These are phyloP conservation scores for Aspergillus sp. DNA, from an alignment of 2,329 filamentous ascomycete genomes.

Conservation along the genomic window DNA sequence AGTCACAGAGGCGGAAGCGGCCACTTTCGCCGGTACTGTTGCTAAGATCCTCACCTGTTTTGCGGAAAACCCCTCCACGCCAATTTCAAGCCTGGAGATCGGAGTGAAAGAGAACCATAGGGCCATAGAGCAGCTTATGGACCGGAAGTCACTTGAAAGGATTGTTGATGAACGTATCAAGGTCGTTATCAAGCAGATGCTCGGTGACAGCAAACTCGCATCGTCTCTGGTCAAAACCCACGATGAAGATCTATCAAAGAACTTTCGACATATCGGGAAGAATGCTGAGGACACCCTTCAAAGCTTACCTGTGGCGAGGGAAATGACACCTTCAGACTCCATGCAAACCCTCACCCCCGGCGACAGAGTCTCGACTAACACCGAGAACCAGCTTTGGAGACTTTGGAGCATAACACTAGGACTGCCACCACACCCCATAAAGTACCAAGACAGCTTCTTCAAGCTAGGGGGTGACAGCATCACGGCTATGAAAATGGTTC, in stretches of 20 bases:
- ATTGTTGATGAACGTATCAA: slow-evolving; percentile 37
- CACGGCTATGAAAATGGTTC: slow-evolving; percentile 43
- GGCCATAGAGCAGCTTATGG: slow-evolving; percentile 14
- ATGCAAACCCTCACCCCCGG: slow-evolving; percentile 33
- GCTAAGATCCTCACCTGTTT: slow-evolving; percentile 34
- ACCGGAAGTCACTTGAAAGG: slow-evolving; percentile 28
- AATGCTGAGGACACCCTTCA: slow-evolving; percentile 13
- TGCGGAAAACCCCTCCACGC: slow-evolving; percentile 27
- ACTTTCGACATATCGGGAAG: neutral
- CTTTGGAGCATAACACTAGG: slow-evolving; percentile 41
- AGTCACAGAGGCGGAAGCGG: slow-evolving; percentile 36
- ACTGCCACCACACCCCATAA: slow-evolving; percentile 32
- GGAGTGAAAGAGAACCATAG: neutral
- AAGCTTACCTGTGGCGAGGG: neutral
- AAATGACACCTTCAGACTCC: slow-evolving; percentile 20
- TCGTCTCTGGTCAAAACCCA: slow-evolving; percentile 12
- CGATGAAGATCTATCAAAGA: neutral
- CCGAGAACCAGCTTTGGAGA: slow-evolving; percentile 38
- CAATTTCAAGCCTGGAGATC: slow-evolving; percentile 25
- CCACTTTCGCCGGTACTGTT: slow-evolving; percentile 30
- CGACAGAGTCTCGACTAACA: slow-evolving; percentile 25
- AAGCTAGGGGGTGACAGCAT: slow-evolving; percentile 44
- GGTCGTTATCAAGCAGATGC: slow-evolving; percentile 34
- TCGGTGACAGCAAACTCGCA: slow-evolving; percentile 29
- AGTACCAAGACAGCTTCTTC: slow-evolving; percentile 44